These are phyloP conservation scores for Laburnicola sp. DNA, from an alignment of 2,329 filamentous ascomycete genomes.

Conservation along the genomic window DNA sequence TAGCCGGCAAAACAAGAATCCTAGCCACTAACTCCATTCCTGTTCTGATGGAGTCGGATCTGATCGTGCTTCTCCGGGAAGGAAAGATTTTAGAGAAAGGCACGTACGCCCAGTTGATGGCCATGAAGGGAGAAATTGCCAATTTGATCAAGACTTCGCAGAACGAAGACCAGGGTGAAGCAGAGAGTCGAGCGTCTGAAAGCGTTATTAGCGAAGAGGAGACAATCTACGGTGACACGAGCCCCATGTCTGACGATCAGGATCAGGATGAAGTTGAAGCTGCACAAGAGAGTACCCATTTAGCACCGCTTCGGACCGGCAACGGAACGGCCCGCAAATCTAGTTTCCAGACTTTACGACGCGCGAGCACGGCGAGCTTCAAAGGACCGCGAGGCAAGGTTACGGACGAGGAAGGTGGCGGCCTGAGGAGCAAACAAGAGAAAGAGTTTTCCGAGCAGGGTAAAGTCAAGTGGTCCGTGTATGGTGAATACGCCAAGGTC, in stretches of 20 bases:
- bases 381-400: slow-evolving; percentile 81
- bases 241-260: slow-evolving; percentile 54
- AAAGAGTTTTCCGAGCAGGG: slow-evolving; percentile 93
- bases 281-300: slow-evolving; percentile 71
- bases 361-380: slow-evolving; percentile 91
- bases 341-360: slow-evolving; percentile 79
- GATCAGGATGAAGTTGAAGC: slow-evolving; percentile 59
- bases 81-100: slow-evolving; percentile 83
- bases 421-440: slow-evolving; percentile 75
- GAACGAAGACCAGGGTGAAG: slow-evolving; percentile 53
- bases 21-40: slow-evolving; percentile 94
- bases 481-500: slow-evolving; percentile 90
- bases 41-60: slow-evolving; percentile 85
- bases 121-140: slow-evolving; percentile 88
- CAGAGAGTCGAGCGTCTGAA: slow-evolving; percentile 53
- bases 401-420: slow-evolving; percentile 77
- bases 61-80: slow-evolving; percentile 81
- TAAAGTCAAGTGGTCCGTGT: slow-evolving; percentile 97
- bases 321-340: slow-evolving; percentile 61
- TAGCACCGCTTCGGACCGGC: slow-evolving; percentile 71
- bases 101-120: slow-evolving; percentile 86
- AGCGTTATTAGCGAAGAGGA: slow-evolving; percentile 70
- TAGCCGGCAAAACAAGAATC: slow-evolving; percentile 84
- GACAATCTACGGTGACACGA: slow-evolving; percentile 54
- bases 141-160: slow-evolving; percentile 79